phyloP scores from a whole-genome alignment of 1,139 yeast species.

The Candida neerlandica region DNA sequence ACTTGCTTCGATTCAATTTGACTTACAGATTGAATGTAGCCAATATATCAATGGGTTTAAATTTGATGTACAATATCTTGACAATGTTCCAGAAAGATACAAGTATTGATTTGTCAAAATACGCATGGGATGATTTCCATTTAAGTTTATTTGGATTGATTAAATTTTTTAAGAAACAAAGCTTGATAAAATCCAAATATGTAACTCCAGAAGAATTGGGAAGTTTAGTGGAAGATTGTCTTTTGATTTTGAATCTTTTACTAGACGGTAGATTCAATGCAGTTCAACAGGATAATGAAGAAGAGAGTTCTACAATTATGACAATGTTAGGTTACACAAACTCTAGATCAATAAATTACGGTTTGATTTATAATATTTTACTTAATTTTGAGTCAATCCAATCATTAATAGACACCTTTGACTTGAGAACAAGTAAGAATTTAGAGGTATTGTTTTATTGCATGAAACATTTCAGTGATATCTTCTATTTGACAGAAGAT shows the following conservation, averaged over 20 bases:
- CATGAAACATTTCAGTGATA: constrained; percentile 22
- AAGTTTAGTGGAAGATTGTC: constrained; percentile 29
- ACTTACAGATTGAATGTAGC: constrained; percentile 36
- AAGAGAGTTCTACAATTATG: constrained; percentile 6
- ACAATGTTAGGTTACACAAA: constrained; percentile 16
- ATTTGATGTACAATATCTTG: constrained; percentile 27
- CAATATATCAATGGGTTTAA: constrained; percentile 30
- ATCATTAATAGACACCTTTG: constrained; percentile 20
- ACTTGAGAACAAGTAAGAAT: constrained; percentile 9
- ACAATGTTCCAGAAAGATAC: constrained; percentile 11
- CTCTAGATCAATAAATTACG: constrained; percentile 24
- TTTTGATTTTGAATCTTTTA: constrained; percentile 26
- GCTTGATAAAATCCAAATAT: constrained; percentile 21
- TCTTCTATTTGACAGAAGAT: constrained; percentile 24
- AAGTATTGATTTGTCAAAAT: constrained; percentile 17
- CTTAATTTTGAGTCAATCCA: constrained; percentile 30
- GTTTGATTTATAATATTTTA: constrained; percentile 34
- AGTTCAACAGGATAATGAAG: constrained; percentile 18
- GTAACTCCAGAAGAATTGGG: constrained; percentile 19
- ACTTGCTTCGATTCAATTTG: constrained; percentile 41
- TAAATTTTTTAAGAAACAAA: constrained; percentile 28
- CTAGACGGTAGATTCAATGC: constrained; percentile 19
- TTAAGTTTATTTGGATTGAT: constrained; percentile 29
- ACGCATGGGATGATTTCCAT: constrained; percentile 34
- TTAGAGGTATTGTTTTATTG: constrained; percentile 23